phyloP scores from a whole-genome alignment of 2,329 filamentous ascomycete species.

The Thermoascus crustaceus region DNA sequence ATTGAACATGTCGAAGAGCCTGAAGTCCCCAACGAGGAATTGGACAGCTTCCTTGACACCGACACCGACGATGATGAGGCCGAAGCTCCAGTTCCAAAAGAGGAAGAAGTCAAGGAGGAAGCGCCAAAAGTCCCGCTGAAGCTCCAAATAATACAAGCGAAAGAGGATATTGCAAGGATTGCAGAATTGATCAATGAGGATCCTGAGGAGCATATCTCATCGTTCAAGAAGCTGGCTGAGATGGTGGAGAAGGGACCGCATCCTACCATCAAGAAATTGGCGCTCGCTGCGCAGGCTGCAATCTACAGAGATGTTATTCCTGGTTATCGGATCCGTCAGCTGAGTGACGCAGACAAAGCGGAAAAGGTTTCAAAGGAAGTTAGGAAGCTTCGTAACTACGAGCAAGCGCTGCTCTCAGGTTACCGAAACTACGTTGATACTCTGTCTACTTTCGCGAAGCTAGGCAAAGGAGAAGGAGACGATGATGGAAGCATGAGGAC shows the following conservation, averaged over 20 bases:
- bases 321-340: slow-evolving; percentile 84
- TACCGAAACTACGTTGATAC: slow-evolving; percentile 81
- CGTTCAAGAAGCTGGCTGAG: slow-evolving; percentile 68
- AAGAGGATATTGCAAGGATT: slow-evolving; percentile 83
- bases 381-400: slow-evolving; percentile 69
- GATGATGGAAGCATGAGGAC: slow-evolving; percentile 47
- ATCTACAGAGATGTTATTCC: slow-evolving; percentile 96
- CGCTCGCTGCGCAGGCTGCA: slow-evolving; percentile 75
- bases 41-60: slow-evolving; percentile 56
- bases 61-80: slow-evolving; percentile 49
- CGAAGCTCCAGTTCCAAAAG: slow-evolving; percentile 22
- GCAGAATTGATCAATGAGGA: slow-evolving; percentile 79
- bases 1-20: slow-evolving; percentile 53
- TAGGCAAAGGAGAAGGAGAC: no score
- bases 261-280: slow-evolving; percentile 71
- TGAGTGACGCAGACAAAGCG: slow-evolving; percentile 63
- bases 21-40: slow-evolving; percentile 43
- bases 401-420: slow-evolving; percentile 74
- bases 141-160: slow-evolving; percentile 75
- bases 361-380: slow-evolving; percentile 91
- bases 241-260: slow-evolving; percentile 57
- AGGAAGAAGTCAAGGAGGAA: slow-evolving; percentile 41
- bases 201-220: slow-evolving; percentile 78
- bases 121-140: slow-evolving; percentile 61
- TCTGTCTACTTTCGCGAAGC: slow-evolving; percentile 59